Evolutionary conservation across 495 filamentous ascomycete genomes (phyloP).

Genomic region (Podospora australis): DNA sequence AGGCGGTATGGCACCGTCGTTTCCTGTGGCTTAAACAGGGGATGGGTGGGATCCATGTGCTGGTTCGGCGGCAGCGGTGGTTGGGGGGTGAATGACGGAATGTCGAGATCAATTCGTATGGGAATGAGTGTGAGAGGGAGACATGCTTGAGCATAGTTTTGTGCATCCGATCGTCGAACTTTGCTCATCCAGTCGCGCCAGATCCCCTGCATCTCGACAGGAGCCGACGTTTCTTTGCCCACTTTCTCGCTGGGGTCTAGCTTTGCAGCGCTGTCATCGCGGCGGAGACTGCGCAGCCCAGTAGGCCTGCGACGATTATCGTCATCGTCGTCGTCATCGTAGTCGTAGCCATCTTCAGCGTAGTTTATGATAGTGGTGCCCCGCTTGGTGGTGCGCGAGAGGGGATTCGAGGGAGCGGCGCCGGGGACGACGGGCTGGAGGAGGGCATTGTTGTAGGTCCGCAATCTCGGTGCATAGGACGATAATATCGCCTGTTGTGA

Average conservation of each 20-base stretch:
- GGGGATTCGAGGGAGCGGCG: conserved; percentile 54
- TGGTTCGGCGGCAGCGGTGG: conserved; percentile 64
- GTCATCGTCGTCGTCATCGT: conserved; percentile 91
- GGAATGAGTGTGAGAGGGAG: conserved; percentile 88
- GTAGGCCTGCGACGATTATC: conserved; percentile 64
- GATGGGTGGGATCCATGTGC: conserved; percentile 47
- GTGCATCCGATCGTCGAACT: conserved; percentile 59
- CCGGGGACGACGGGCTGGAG: conserved; percentile 79
- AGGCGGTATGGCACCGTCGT: conserved; percentile 74
- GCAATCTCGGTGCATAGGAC: conserved; percentile 85
- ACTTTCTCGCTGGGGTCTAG: conserved; percentile 63
- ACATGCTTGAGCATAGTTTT: conserved; percentile 74
- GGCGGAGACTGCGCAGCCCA: conserved; percentile 71
- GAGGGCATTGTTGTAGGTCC: conserved; percentile 87
- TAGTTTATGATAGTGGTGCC: conserved; percentile 96
- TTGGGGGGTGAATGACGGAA: conserved; percentile 67
- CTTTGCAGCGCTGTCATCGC: conserved; percentile 61
- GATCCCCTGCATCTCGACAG: conserved; percentile 80
- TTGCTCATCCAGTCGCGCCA: conserved; percentile 95
- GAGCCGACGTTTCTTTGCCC: conserved; percentile 73
- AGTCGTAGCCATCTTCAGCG: conserved; percentile 90
- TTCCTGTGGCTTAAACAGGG: conserved; percentile 72
- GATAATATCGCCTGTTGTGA: conserved; percentile 79
- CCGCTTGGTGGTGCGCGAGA: conserved; percentile 86
- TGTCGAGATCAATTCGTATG: conserved; percentile 92